Conservation (phyloP, 441 rosid genomes). For the Populus hybrid region DNA sequence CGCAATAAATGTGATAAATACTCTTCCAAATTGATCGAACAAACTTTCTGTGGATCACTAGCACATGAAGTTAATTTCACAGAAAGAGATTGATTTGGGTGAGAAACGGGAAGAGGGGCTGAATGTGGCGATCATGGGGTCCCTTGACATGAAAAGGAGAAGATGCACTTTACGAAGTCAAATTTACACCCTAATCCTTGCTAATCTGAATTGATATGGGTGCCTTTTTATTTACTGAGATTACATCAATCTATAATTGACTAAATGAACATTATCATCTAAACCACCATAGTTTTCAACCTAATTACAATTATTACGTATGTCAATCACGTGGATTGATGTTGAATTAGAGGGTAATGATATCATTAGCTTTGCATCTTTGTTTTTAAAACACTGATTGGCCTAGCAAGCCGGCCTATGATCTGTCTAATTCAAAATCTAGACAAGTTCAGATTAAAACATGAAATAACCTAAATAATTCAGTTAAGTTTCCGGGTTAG, state of each 20-base stretch:
- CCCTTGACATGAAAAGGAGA: not conserved
- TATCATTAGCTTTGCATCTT: not conserved
- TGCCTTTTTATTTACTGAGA: not conserved
- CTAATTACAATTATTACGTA: not conserved
- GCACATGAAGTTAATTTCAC: not conserved
- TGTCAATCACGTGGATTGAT: not conserved
- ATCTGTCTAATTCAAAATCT: too few relatives aligned
- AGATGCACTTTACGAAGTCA: not conserved
- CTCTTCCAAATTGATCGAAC: not conserved
- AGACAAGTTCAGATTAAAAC: accelerated
- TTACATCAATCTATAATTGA: not conserved
- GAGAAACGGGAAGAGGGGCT: not conserved
- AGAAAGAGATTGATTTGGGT: not conserved
- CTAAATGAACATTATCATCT: not conserved
- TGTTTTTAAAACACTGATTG: too few relatives aligned
- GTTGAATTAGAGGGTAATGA: not conserved
- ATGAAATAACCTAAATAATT: too few relatives aligned
- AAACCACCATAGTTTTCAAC: not conserved
- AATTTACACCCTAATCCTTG: not conserved
- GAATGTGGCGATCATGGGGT: not conserved
- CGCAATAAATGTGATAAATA: not conserved
- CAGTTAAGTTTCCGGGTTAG: too few relatives aligned
- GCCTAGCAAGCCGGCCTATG: too few relatives aligned
- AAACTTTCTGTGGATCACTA: not conserved
- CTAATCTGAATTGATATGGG: not conserved